Evolutionary conservation across 352 stramenopile species (phyloP), one percentile per base, ranked within the genome.

Genomic region (Phytopythium kandeliae): DNA sequence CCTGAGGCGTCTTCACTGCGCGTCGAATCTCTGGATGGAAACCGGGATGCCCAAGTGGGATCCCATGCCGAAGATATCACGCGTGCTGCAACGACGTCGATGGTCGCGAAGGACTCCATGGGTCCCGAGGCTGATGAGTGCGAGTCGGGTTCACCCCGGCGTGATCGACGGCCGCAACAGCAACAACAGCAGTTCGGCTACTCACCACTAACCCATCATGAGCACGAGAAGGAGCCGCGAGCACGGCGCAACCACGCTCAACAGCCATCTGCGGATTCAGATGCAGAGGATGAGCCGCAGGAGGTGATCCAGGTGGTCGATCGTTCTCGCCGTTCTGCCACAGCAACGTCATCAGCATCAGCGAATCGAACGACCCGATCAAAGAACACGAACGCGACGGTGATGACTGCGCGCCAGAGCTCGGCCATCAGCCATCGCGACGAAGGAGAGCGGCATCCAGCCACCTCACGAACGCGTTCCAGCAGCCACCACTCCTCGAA

Each of bases 101-200:
- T 13, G 9, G 40, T 13, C 0, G 42, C 16, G 15, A 58, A 64
- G 24, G 48, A 68, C 5, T 49, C 35, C 28, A 11, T 34, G 4
- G 64, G 72, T 48, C 72, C 76, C 2, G 69, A 87, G 54, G 74
- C 52, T 0, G 64, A 85, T 24, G 75, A 82, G 4, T 48, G 50
- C 37, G 67, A 77, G 31, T 77, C 64, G 4, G 60, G 71, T n/a
- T 60, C 51, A 12, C 63, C 68, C 3, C 38, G n/a, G 28, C 61
- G 15, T 8, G 56, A 61, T 16, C 55, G 54, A 3, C 50, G 47
- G 16, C 24, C 42, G 15, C 54, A 63, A 25, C 33, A 62, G 25
- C 61, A 37, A 11, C 56, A 37, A 11, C 56, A 59, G 28, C 60
- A 69, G 34, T n/a, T 25, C 30, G 33, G 33, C 15, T 41, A 51